These are phyloP conservation scores for Pythium biforme DNA, from an alignment of 352 stramenopile species.

Conservation along the genomic window DNA sequence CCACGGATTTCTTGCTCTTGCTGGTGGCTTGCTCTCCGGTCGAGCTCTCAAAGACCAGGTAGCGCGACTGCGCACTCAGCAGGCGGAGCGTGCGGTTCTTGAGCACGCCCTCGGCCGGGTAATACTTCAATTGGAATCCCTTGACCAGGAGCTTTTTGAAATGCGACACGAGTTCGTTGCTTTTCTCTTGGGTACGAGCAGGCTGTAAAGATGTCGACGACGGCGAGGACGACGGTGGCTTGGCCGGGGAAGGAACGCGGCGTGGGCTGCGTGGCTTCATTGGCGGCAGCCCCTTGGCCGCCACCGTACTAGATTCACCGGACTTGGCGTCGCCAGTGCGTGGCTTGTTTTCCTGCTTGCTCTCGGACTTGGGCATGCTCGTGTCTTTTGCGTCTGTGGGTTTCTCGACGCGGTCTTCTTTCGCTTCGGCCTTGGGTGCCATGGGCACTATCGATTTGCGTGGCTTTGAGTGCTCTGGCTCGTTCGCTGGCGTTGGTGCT, in stretches of 20 bases:
- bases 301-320: not conserved
- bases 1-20: conserved; percentile 51
- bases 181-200: conserved; percentile 40
- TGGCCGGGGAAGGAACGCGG: not conserved
- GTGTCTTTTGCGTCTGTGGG: not conserved
- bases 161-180: conserved; percentile 56
- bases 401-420: conserved; percentile 3
- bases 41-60: conserved; percentile 55
- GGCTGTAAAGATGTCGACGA: not conserved
- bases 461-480: not conserved
- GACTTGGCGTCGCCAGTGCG: not conserved
- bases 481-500: not conserved
- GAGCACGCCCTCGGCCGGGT: conserved; percentile 40
- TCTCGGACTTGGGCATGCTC: not conserved
- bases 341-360: not conserved
- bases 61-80: conserved; percentile 36
- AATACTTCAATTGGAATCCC: conserved; percentile 62
- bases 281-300: not conserved
- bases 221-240: not conserved
- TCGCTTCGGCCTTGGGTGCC: conserved; percentile 4
- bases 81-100: conserved; percentile 53
- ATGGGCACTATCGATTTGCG: not conserved
- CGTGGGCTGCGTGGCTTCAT: conserved; percentile 13
- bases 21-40: not conserved
- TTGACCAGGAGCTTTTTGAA: conserved; percentile 76